phyloP scores from a whole-genome alignment of 192 early-diverging fungal genomes.

The Coemansia sp. region DNA sequence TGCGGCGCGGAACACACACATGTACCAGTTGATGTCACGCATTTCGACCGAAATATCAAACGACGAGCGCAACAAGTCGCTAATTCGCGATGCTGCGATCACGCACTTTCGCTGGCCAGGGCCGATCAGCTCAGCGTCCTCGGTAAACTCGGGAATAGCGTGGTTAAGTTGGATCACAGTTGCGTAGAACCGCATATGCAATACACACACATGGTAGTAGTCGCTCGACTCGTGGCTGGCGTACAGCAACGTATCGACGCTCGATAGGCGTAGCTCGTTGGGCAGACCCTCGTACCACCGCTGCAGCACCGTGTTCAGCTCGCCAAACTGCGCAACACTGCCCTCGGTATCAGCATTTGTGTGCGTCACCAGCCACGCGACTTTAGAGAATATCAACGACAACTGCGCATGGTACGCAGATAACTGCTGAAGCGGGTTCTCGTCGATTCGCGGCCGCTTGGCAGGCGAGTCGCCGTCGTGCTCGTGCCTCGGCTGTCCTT shows the following conservation, averaged over 20 bases:
- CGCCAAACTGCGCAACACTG: slow-evolving; percentile 43
- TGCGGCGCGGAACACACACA: slow-evolving; percentile 54
- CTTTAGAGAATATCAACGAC: slow-evolving; percentile 54
- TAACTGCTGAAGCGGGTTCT: slow-evolving; percentile 38
- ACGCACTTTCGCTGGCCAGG: slow-evolving; percentile 54
- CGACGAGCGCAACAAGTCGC: slow-evolving; percentile 47
- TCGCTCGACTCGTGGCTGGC: slow-evolving; percentile 33
- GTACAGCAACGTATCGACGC: slow-evolving; percentile 39
- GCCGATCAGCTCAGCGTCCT: slow-evolving; percentile 42
- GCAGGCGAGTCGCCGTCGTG: not conserved
- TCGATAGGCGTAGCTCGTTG: slow-evolving; percentile 48
- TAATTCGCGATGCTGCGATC: slow-evolving; percentile 48
- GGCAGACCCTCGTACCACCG: slow-evolving; percentile 55
- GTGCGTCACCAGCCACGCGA: slow-evolving; percentile 53
- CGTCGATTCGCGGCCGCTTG: slow-evolving; percentile 30
- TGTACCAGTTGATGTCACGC: slow-evolving; percentile 57
- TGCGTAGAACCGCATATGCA: slow-evolving; percentile 51
- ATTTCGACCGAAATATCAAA: slow-evolving; percentile 45
- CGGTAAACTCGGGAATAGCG: slow-evolving; percentile 51
- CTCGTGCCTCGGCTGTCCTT: slow-evolving; percentile 16
- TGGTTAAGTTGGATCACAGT: slow-evolving; percentile 55
- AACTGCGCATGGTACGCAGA: slow-evolving; percentile 52
- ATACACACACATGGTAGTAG: slow-evolving; percentile 42
- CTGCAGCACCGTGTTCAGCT: slow-evolving; percentile 52
- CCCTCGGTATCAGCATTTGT: slow-evolving; percentile 30